Evolutionary conservation across 352 stramenopile genomes (phyloP).

Genomic region (Phytophthora palmivora): DNA sequence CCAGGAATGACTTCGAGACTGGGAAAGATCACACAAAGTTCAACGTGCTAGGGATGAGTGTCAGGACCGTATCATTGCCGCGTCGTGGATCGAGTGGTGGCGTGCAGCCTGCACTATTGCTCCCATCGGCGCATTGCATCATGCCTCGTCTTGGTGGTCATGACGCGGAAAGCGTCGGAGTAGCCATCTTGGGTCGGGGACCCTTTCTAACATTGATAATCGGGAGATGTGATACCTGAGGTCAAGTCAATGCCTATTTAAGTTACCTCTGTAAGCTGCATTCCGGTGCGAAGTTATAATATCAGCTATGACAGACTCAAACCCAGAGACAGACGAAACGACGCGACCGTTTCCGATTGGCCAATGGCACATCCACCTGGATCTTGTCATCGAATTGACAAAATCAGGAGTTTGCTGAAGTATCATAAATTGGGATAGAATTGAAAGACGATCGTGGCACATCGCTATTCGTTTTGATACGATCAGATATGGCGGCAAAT

Average conservation of each 20-base stretch:
- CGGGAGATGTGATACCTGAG: too few species aligned
- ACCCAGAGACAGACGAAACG: constrained; percentile 31
- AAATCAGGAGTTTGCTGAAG: not conserved
- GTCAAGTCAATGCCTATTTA: not conserved
- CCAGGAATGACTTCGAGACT: constrained; percentile 14
- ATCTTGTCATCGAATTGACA: not conserved
- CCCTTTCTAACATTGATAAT: too few species aligned
- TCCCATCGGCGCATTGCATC: constrained; percentile 6
- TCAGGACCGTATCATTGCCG: not conserved
- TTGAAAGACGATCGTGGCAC: not conserved
- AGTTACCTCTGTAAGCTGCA: not conserved
- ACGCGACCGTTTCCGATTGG: too few species aligned
- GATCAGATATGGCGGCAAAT: not conserved
- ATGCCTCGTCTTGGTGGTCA: constrained; percentile 6
- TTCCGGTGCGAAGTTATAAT: constrained; percentile 16
- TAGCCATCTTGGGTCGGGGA: not conserved
- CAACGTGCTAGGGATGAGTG: constrained; percentile 1
- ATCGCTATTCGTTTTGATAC: not conserved
- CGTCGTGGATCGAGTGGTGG: constrained; percentile 14
- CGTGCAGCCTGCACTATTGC: too few species aligned
- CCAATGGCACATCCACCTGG: not conserved
- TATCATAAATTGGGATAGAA: not conserved
- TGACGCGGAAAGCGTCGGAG: constrained; percentile 28
- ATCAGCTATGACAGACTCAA: not conserved
- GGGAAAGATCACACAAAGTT: constrained; percentile 4